Evolutionary conservation across 768 basidiomycete genomes (phyloP).

Genomic region (Asterophora parasitica): DNA sequence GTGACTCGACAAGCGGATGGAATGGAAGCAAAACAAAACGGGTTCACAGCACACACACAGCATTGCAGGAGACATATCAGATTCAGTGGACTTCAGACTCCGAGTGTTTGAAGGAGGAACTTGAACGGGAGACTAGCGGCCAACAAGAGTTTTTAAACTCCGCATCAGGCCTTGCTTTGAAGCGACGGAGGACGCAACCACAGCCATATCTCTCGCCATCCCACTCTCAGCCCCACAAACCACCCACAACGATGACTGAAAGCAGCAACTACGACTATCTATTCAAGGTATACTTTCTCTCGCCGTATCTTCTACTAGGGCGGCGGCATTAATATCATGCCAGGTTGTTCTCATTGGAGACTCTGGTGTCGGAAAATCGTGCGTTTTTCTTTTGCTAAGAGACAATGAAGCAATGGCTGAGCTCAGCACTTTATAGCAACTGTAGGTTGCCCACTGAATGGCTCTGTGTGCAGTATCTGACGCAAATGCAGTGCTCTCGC

Average conservation of each 20-base stretch:
- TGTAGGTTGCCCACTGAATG: constrained; percentile 36
- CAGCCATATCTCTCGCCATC: constrained; percentile 17
- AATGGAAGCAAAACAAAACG: too few relatives aligned
- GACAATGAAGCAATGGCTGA: constrained; percentile 8
- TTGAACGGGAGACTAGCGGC: neutral
- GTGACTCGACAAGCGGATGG: too few relatives aligned
- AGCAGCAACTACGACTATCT: constrained; percentile 97
- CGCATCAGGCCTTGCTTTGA: constrained; percentile 15
- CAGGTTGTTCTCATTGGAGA: constrained; percentile 99
- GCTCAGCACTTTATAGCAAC: constrained; percentile 40
- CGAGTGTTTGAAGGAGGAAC: neutral
- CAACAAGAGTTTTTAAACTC: constrained; percentile 21
- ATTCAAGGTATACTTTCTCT: constrained; percentile 72
- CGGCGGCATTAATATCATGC: constrained; percentile 9
- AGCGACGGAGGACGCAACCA: constrained; percentile 11
- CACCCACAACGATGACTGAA: constrained; percentile 64
- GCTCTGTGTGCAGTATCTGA: constrained; percentile 10
- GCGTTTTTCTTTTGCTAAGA: constrained; percentile 37
- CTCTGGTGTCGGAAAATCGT: constrained; percentile 99
- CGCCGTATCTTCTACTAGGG: neutral
- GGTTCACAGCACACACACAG: neutral
- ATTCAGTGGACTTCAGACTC: too few relatives aligned
- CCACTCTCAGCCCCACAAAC: constrained; percentile 17
- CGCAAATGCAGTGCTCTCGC: constrained; percentile 78
- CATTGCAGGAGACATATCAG: neutral